Evolutionary conservation across 805 yeast species (phyloP), one percentile per base, ranked within the genome.

Genomic region (Metschnikowia koreensis): DNA sequence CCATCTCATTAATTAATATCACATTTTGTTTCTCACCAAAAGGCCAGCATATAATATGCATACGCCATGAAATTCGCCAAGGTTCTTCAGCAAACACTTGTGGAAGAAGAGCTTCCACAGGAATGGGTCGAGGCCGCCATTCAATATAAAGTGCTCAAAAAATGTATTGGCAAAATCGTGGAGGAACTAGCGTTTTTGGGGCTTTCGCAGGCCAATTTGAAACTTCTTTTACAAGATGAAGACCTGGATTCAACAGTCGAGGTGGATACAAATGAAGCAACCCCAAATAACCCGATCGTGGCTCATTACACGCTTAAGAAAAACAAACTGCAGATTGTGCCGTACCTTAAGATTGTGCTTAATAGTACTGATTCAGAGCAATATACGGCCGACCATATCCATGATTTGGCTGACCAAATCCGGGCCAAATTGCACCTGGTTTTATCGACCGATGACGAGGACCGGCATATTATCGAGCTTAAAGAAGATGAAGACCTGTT

Each of bases 1-100:
- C 34, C 10, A 31, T 3, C 13, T 31, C 34, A 10, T 31, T 31
- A 10, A 10, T 31, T 31, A 31, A 10, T 31, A 3, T 10, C 34
- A 31, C 10, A 31, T 31, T 31, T 9, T 31, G 10, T 31, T 31
- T 31, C 34, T 31, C 33, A 34, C 38, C 38, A 15, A 13, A n/a
- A 12, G 5, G 22, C 43, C 43, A 28, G 43, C 43, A 27, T 31
- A n/a, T 31, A 31, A 31, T 37, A 46, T 48, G 51, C 13, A 26
- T 17, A 29, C 33, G 28, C 36, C 31, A 87, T 87, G 93, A 87
- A 87, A 75, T 87, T 87, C 64, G 92, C 89, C 5, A 87, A 87
- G 64, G 77, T 80, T 6, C 79, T 84, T 51, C 86, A 87, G 61
- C 81, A 84, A 59, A 79, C 83, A 2, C 73, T 87, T 26, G 73